Conservation (phyloP, 306 rosid species). For the Cucurbita maxima region DNA sequence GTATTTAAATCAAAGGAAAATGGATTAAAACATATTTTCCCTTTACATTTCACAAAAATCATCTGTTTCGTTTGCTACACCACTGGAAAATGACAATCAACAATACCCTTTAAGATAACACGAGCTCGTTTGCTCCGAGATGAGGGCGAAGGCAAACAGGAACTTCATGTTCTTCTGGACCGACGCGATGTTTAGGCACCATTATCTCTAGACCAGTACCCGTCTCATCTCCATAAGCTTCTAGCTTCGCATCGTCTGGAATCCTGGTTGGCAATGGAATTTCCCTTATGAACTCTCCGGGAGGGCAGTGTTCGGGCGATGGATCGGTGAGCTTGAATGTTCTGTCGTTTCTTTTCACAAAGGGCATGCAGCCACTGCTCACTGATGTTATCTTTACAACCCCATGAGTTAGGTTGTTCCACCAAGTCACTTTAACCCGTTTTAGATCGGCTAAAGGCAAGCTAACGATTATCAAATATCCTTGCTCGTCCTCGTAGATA, state of each 20-base stretch:
- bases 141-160: conserved; percentile 26
- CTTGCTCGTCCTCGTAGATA: conserved; percentile 24
- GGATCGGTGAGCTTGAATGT: conserved; percentile 30
- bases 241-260: conserved; percentile 26
- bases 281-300: conserved; percentile 27
- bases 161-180: conserved; percentile 28
- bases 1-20: conserved; percentile 4
- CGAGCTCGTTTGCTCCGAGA: conserved; percentile 20
- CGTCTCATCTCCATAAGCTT: conserved; percentile 21
- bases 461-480: conserved; percentile 20
- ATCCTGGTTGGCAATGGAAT: conserved; percentile 23
- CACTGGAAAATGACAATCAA: not conserved
- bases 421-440: conserved; percentile 24
- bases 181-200: conserved; percentile 24
- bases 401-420: conserved; percentile 22
- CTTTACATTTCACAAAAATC: not conserved
- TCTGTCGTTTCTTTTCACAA: conserved; percentile 17
- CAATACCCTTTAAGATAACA: conserved; percentile 8
- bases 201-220: conserved; percentile 24
- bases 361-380: conserved; percentile 22
- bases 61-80: not conserved
- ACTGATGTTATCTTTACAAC: conserved; percentile 20
- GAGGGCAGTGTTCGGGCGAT: conserved; percentile 27
- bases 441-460: conserved; percentile 20
- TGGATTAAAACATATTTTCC: conserved; percentile 4